These are phyloP conservation scores for Wickerhamiella parazyma DNA, from an alignment of 805 yeast species.

Conservation along the genomic window DNA sequence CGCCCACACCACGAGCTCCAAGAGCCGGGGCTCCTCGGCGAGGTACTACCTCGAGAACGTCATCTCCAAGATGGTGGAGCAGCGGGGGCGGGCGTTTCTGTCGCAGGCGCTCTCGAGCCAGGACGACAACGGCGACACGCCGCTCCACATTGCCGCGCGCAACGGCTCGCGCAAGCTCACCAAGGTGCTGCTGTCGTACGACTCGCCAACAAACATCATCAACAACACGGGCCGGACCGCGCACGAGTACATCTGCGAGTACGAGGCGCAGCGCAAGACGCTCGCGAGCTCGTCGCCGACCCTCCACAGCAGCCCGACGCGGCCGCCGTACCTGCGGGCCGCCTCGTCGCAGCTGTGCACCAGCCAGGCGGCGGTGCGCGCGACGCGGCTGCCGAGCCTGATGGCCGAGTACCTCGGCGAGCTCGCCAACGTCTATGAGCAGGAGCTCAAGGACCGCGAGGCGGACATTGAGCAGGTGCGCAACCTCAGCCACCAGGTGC, in stretches of 20 bases:
- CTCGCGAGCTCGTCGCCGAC: conserved; percentile 16
- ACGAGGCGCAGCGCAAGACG: conserved; percentile 18
- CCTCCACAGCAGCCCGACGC: conserved; percentile 12
- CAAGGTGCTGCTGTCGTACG: conserved; percentile 32
- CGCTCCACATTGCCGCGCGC: conserved; percentile 62
- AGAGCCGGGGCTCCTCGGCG: conserved; percentile 62
- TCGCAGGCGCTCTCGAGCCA: conserved; percentile 45
- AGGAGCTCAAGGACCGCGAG: conserved; percentile 41
- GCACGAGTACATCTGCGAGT: conserved; percentile 26
- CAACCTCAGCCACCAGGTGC: conserved; percentile 30
- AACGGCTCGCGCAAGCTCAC: conserved; percentile 36
- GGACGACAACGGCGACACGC: conserved; percentile 75
- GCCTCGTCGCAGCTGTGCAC: conserved; percentile 3
- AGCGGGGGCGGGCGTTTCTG: conserved; percentile 43
- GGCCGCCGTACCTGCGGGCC: conserved; percentile 15
- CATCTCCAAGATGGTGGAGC: conserved; percentile 56
- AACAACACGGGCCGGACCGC: conserved; percentile 32
- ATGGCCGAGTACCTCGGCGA: conserved; percentile 26
- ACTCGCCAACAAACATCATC: conserved; percentile 33
- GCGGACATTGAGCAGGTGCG: conserved; percentile 39
- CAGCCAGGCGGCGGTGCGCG: conserved; percentile 20
- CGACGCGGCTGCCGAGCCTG: conserved; percentile 12
- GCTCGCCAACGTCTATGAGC: conserved; percentile 37
- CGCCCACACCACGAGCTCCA: conserved; percentile 52
- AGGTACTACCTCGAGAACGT: conserved; percentile 68